Conservation (phyloP, 2,329 filamentous ascomycete species). For the Venturia asperata region DNA sequence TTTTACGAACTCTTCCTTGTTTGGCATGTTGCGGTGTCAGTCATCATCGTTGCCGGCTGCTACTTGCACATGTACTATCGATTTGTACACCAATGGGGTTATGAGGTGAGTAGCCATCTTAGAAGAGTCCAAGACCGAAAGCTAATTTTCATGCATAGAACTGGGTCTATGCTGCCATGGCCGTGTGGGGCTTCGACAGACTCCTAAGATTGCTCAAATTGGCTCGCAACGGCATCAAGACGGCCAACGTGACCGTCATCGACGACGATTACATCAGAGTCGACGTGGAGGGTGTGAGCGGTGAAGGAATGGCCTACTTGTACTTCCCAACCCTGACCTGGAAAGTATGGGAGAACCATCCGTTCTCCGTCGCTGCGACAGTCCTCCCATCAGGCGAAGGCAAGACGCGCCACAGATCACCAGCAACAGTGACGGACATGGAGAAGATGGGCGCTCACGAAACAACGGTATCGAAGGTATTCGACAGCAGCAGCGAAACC, state of each 20-base stretch:
- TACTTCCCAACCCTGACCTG: slow-evolving; percentile 43
- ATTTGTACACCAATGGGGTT: slow-evolving; percentile 6
- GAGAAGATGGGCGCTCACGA: slow-evolving; percentile 59
- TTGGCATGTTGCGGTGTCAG: slow-evolving; percentile 37
- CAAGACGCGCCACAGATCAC: not conserved
- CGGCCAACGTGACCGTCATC: slow-evolving; percentile 30
- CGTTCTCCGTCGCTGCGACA: slow-evolving; percentile 38
- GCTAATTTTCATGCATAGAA: slow-evolving; percentile 15
- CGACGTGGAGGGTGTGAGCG: slow-evolving; percentile 37
- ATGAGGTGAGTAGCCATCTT: slow-evolving; percentile 17
- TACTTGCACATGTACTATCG: slow-evolving; percentile 27
- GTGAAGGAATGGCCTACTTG: slow-evolving; percentile 33
- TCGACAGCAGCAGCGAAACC: slow-evolving; percentile 44
- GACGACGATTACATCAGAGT: slow-evolving; percentile 31
- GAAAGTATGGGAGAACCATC: slow-evolving; percentile 47
- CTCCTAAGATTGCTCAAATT: slow-evolving; percentile 36
- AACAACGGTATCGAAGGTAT: slow-evolving; percentile 81
- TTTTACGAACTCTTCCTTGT: slow-evolving; percentile 42
- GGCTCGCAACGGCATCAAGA: slow-evolving; percentile 30
- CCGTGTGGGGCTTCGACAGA: slow-evolving; percentile 42
- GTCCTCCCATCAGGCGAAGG: not conserved
- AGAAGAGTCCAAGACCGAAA: too few species aligned
- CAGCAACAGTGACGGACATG: not conserved
- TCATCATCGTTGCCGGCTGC: slow-evolving; percentile 37
- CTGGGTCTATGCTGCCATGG: slow-evolving; percentile 39